A percentile compares a stretch with the other conserved stretches of the same genome.
Conservation (phyloP, 2,329 filamentous ascomycete genomes). For the Drechmeria coniospora region DNA sequence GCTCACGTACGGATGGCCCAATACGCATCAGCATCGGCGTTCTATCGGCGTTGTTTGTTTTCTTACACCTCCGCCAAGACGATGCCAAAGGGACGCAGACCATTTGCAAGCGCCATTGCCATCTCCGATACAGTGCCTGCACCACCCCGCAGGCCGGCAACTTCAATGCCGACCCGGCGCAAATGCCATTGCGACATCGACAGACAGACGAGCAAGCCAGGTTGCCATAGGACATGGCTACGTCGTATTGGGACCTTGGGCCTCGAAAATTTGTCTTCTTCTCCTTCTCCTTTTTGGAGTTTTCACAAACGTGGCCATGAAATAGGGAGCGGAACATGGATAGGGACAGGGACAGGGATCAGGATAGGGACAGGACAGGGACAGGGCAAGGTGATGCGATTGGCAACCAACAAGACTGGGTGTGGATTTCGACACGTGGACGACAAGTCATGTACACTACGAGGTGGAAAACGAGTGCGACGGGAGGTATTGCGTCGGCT, state of each 20-base stretch:
- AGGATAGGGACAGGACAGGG: not conserved
- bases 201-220: no score
- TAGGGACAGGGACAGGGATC: no score
- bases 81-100: no score
- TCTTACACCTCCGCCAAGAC: not conserved
- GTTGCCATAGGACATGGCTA: no score
- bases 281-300: not conserved
- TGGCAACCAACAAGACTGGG: not conserved
- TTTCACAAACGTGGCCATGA: not conserved
- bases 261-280: not conserved
- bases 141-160: no score
- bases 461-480: not conserved
- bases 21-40: conserved; percentile 20
- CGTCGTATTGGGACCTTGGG: not conserved
- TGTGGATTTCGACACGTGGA: no score
- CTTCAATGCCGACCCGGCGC: no score
- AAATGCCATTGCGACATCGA: no score
- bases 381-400: not conserved
- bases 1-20: conserved; percentile 3
- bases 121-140: no score
- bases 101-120: no score
- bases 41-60: conserved; percentile 9
- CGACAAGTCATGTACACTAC: conserved; percentile 3
- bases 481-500: no score
- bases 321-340: not conserved